Base-by-base conservation (phyloP, 1,139 yeast genomes). In the Saccharomyces hybrid region DNA sequence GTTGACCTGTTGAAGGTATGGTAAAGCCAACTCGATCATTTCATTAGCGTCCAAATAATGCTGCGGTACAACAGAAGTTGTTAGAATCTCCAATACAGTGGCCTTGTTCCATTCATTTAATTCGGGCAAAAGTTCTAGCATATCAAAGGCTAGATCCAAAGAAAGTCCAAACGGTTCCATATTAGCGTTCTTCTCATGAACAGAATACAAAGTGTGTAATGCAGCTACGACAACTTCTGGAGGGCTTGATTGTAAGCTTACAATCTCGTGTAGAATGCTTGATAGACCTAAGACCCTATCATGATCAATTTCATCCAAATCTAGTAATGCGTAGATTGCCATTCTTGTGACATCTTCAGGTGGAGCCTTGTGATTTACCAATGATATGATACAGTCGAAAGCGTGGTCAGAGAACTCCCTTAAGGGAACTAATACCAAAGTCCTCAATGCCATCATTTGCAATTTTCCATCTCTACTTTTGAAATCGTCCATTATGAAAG, bases 1-100 rank as follows among this genome's bases (percentile, higher is more conserved):
- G 67, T 88, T 90, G 31, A 85, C 86, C 66, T 88, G 96, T 63
- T 84, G 95, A 19, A 91, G 72, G 46, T 86, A 81, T 0, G 97
- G 93, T 9, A 86, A 67, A 3, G 82, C 76, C n/a, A 80, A 73
- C 51, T 87, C 95, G 23, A 89, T 81, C 64, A 91, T 66, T 3
- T 76, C 75, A 54, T 81, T 73, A 0, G 96, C 91, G 50, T 86
- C 95, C 1, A 75, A 76, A 19, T 81, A 75, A 0, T 79, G 75
- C 58, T 83, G 82, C 1, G 98, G 97, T 0, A 86, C 85, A 68
- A 79, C 88, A 19, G 81, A 75, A 78, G 83, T 77, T 1, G 67
- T 60, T 49, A 91, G 69, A 0, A 93, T 79, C 54, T 83, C 82
- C 54, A 91, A 73, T n/a, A 89, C 76, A 55, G 84, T 80, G 0